These are phyloP conservation scores for Trebouxia sp. DNA, from an alignment of 139 green algal species.

Conservation along the genomic window DNA sequence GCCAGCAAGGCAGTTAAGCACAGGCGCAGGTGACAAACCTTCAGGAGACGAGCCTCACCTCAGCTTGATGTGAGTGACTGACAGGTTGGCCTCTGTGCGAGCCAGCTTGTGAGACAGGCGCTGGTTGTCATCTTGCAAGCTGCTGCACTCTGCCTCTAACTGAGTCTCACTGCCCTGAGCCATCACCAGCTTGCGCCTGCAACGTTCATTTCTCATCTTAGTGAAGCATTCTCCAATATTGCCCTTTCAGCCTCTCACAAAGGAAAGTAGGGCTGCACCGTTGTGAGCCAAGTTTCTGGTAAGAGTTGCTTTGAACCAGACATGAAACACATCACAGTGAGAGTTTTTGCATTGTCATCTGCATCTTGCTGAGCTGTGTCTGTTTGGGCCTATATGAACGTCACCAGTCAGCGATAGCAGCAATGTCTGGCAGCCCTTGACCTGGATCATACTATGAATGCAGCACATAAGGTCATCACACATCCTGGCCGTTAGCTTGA, in stretches of 20 bases:
- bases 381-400: no score
- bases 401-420: no score
- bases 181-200: constrained; percentile 53
- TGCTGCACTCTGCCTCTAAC: constrained; percentile 53
- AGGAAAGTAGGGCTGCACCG: background rate
- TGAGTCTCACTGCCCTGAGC: constrained; percentile 56
- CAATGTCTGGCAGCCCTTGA: no score
- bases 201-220: background rate
- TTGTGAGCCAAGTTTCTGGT: background rate
- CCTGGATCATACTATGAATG: no score
- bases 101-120: background rate
- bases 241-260: background rate
- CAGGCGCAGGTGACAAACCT: no score
- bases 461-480: no score
- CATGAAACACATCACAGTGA: background rate
- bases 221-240: background rate
- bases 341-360: background rate
- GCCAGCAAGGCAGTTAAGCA: no score
- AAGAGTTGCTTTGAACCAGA: background rate
- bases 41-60: background rate
- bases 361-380: background rate
- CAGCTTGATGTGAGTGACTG: background rate
- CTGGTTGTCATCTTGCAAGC: constrained; percentile 39
- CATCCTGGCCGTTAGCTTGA: no score
- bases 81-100: background rate